Base-by-base conservation (phyloP, 768 basidiomycete species). In the Tylopilus felleus region DNA sequence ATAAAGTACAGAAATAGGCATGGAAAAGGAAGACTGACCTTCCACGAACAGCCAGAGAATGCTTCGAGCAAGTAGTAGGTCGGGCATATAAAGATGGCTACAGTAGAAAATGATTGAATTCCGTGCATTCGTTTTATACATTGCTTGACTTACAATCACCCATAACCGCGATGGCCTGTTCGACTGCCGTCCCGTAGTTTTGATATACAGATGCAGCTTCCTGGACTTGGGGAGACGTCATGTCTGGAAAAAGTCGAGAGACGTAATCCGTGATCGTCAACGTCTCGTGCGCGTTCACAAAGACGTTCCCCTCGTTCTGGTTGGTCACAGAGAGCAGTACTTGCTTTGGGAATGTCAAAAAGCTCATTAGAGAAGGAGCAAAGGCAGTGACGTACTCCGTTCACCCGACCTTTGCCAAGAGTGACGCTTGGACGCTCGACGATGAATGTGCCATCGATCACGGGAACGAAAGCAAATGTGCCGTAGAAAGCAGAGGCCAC, bases 231-330 rank as follows among this genome's bases (percentile, higher is more conserved):
- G 31, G 19, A 6, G 57, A 21, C 1, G 60, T 61, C 41, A 80
- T 62, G 6, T 69, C 58, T 0, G 80, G 78, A 62, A 77, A 81
- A 8, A 81, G 65, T 9, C 73, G 63, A 12, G 70, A 52, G 21
- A 71, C 25, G 10, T 66, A 67, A n/a, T 63, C 59, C 1, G 57
- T 49, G 17, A 55, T 42, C 14, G 54, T 45, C 52, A 43, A 53
- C 29, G 59, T 72, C 65, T 41, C 64, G 19, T 41, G 60, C 28
- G 23, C 13, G 46, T 70, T 25, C 2, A 71, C 67, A 40, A 75
- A 72, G 5, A 14, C 0, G 5, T 47, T 50, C 22, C 74, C 74
- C 42, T 75, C 74, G 22, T 70, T 62, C 7, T 45, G 22, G 47
- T 35, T 57, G 7, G 43, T 23, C 14, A 36, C 43, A 0, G 65